Conservation (phyloP, 2,329 filamentous ascomycete species). For the Sphaerulina musiva region DNA sequence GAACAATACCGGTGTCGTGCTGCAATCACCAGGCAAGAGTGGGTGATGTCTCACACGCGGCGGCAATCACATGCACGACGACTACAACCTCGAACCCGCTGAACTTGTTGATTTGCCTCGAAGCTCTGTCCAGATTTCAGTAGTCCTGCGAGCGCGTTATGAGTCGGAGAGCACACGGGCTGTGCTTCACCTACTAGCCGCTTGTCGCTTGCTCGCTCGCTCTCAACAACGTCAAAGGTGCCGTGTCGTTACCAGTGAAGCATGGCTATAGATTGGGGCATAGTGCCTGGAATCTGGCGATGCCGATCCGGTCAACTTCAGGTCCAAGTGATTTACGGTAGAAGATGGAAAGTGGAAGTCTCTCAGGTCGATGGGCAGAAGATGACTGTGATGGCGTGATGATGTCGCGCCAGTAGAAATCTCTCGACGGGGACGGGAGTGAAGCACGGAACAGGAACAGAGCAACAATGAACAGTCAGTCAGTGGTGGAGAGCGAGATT, state of each 20-base stretch:
- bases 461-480: background rate
- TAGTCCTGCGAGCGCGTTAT: background rate
- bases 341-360: background rate
- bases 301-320: background rate
- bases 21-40: conserved; percentile 8
- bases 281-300: conserved; percentile 1
- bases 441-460: background rate
- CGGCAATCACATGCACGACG: background rate
- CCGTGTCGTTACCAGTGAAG: conserved; percentile 9
- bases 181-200: background rate
- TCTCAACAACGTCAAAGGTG: background rate
- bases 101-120: background rate
- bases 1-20: background rate
- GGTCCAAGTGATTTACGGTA: background rate
- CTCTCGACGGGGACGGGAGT: background rate
- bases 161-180: background rate
- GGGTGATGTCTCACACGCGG: conserved; percentile 13
- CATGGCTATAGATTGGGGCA: conserved; percentile 8
- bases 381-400: background rate
- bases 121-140: background rate
- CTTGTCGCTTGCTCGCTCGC: background rate
- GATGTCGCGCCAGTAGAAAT: background rate
- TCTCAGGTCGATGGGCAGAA: background rate
- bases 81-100: background rate
- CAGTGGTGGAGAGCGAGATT: background rate